Evolutionary conservation across 2,329 filamentous ascomycete genomes (phyloP), one percentile per base, ranked within the genome.

Genomic region (Paecilomyces dactylethromorphus): DNA sequence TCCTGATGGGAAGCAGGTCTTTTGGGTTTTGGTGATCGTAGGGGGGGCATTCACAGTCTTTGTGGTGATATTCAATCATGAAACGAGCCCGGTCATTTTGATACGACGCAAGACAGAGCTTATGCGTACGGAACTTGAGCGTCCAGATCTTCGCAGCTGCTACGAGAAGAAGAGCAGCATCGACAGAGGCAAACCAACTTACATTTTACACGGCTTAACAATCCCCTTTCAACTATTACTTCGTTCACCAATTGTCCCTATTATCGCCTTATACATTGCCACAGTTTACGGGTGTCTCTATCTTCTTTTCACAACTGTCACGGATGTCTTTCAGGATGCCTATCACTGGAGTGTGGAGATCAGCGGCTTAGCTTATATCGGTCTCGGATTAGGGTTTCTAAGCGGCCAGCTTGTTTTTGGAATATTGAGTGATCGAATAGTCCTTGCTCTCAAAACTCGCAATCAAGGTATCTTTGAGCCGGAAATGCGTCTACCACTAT

Each of bases 201-300:
- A n/a, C n/a, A n/a, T n/a, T n/a, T n/a, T n/a, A n/a, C n/a, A n/a
- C n/a, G n/a, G n/a, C n/a, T n/a, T n/a, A n/a, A n/a, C n/a, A n/a
- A n/a, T n/a, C n/a, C 82, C 82, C 0, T 72, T 76, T 45, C 77
- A 78, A 61, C 74, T 73, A n/a, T 73, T 80, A 59, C 63, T 76
- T 51, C 51, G 73, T 13, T 81, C 80, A 0, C 84, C 84, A 0
- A 81, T 87, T 32, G 75, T 84, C 11, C 74, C 81, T 1, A 64
- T 79, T 18, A 74, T 84, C 18, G 78, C 82, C 0, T 61, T 85
- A 1, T 85, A 84, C 61, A 76, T 83, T 58, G 81, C 82, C 3
- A 71, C 86, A 31, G 72, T 81, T 0, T 87, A 84, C 62, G 83
- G 83, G 0, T 79, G 83, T 33, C 65, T 86, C 0, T 87, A 84